phyloP scores from a whole-genome alignment of 202 grass and related monocot species.

The Thinopyrum obtusiflorum region DNA sequence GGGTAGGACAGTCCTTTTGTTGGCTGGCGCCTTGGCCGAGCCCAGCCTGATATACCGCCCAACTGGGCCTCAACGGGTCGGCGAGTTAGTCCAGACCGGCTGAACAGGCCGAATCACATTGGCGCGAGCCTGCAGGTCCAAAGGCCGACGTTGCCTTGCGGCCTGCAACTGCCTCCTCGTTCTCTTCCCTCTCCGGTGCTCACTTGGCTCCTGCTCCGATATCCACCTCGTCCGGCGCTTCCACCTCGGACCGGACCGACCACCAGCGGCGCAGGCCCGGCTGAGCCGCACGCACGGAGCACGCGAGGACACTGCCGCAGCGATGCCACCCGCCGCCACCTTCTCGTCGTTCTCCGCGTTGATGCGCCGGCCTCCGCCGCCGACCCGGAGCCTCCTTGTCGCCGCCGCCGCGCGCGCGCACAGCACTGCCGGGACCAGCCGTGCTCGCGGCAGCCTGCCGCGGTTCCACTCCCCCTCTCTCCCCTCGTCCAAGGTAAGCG shows the following conservation, averaged over 20 bases:
- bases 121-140: background rate
- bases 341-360: conserved; percentile 40
- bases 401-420: conserved; percentile 28
- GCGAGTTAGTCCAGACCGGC: background rate
- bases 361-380: conserved; percentile 32
- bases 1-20: background rate
- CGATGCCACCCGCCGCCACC: conserved; percentile 33
- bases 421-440: conserved; percentile 37
- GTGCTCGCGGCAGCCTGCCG: conserved; percentile 68
- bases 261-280: background rate
- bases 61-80: background rate
- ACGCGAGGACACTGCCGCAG: background rate
- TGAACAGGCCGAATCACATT: background rate
- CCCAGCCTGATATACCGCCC: background rate
- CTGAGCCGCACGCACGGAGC: background rate
- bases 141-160: background rate
- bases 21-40: background rate
- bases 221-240: background rate
- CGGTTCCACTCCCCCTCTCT: conserved; percentile 75
- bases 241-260: background rate
- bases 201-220: background rate
- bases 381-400: conserved; percentile 8
- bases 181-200: background rate
- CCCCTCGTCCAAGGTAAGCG: conserved; percentile 54
- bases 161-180: background rate